Evolutionary conservation across 306 rosid genomes (phyloP).

Genomic region (Carpinus viminea): DNA sequence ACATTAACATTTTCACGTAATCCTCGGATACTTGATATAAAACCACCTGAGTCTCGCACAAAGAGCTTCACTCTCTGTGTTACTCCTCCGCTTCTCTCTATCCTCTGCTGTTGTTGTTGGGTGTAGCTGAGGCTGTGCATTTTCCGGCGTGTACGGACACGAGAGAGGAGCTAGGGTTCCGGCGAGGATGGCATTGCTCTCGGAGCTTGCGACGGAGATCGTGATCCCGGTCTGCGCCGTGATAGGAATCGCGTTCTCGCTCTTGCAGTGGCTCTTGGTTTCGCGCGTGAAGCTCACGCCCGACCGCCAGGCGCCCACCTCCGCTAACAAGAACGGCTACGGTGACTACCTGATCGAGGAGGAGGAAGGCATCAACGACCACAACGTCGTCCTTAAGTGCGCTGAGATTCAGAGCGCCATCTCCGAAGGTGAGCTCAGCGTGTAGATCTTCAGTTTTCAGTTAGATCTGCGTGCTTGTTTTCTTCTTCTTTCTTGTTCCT

Average conservation of each 20-base stretch:
- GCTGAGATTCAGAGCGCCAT: slow-evolving; percentile 79
- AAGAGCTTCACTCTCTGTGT: not conserved
- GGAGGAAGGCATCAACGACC: slow-evolving; percentile 75
- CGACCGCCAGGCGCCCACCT: slow-evolving; percentile 39
- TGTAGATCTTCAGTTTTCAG: slow-evolving; percentile 19
- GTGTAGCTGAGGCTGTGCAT: not conserved
- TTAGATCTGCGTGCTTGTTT: slow-evolving; percentile 17
- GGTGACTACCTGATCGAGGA: slow-evolving; percentile 63
- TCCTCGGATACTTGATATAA: slow-evolving; percentile 31
- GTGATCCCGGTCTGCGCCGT: slow-evolving; percentile 61
- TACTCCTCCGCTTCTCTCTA: not conserved
- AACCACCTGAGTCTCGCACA: slow-evolving; percentile 1
- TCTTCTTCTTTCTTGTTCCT: not conserved
- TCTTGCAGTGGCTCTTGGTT: slow-evolving; percentile 64
- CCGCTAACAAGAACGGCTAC: slow-evolving; percentile 56
- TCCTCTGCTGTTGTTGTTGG: not conserved
- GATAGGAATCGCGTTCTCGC: slow-evolving; percentile 64
- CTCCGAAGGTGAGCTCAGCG: slow-evolving; percentile 55
- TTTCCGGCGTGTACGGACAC: slow-evolving; percentile 13
- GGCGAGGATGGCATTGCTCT: slow-evolving; percentile 54
- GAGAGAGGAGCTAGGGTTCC: slow-evolving; percentile 40
- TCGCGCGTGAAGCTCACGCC: slow-evolving; percentile 68
- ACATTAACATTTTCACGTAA: not conserved
- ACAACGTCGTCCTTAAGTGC: slow-evolving; percentile 62
- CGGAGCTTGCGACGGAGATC: slow-evolving; percentile 63